Evolutionary conservation across 2,329 filamentous ascomycete species (phyloP), one percentile per base, ranked within the genome.

Genomic region (Acarospora socialis): DNA sequence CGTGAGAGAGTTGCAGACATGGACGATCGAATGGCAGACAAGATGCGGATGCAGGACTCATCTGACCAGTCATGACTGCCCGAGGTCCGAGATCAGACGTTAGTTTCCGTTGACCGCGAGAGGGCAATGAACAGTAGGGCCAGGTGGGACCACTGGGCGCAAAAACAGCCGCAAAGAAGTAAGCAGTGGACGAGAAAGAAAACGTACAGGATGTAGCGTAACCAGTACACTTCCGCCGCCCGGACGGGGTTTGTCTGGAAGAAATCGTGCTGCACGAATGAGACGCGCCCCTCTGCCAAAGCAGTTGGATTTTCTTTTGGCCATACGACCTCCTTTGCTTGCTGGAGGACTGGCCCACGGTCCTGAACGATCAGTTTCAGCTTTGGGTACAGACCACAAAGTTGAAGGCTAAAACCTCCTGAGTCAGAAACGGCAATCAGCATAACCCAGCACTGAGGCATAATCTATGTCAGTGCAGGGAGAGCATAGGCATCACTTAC

Each of bases 341-440:
- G 43, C 5, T 37, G 38, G 4, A 57, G 20, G 2, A 48, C 48
- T 1, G 43, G 38, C 0, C 39, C 37, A 0, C 54, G 49, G 36
- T 60, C 57, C 35, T 60, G 49, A 3, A 60, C 36, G 7, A 58
- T 42, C 20, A 57, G 49, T 1, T 46, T 51, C 5, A 59, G 43
- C 3, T 49, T 31, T 1, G 51, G 50, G 29, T 55, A 55, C 3
- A 51, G 24, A 5, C 39, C 43, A 3, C 44, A 47, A 3, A 59
- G 44, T 32, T 53, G 52, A 16, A 54, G 40, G 18, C 38, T 43
- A 36, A 55, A 54, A 5, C 38, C 37, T 14, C 34, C 37, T 30
- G 5, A 7, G 20, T n/a, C n/a, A n/a, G n/a, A n/a, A n/a, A n/a
- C n/a, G n/a, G n/a, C n/a, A n/a, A 14, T 18, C 14, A 19, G 8